Evolutionary conservation across 2,329 filamentous ascomycete genomes (phyloP).

Genomic region (Monosporascus sp.): DNA sequence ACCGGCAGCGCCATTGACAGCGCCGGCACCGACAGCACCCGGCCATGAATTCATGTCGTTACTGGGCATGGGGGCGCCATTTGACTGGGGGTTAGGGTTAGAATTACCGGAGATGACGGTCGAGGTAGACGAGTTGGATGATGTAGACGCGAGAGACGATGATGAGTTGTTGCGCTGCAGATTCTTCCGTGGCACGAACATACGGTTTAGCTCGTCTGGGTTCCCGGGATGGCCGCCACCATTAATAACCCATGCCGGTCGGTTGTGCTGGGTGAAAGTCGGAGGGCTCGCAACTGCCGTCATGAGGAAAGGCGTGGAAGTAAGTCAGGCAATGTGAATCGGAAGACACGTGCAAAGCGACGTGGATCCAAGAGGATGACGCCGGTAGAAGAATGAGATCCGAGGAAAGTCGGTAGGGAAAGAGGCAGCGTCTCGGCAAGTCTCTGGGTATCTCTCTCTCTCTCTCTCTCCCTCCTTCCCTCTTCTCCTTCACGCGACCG

Average conservation of each 20-base stretch:
- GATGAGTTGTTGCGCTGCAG: constrained; percentile 86
- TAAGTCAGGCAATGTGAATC: no score
- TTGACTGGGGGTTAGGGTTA: constrained; percentile 52
- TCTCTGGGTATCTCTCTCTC: not conserved
- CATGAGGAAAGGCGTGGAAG: constrained; percentile 43
- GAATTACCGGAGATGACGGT: constrained; percentile 45
- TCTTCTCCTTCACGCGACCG: not conserved
- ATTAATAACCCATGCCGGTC: constrained; percentile 62
- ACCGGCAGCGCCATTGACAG: not conserved
- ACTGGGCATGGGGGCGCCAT: constrained; percentile 49
- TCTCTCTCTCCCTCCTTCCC: not conserved
- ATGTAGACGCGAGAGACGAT: constrained; percentile 70
- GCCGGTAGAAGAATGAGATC: no score
- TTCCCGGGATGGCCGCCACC: constrained; percentile 58
- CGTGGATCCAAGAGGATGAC: no score
- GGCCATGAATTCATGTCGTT: constrained; percentile 49
- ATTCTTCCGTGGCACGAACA: constrained; percentile 85
- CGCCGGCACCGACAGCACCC: constrained; percentile 18
- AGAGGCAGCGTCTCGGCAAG: not conserved
- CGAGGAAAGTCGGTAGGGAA: not conserved
- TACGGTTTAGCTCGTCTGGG: constrained; percentile 77
- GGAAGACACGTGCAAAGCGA: no score
- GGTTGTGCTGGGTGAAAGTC: constrained; percentile 58
- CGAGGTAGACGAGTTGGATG: constrained; percentile 55
- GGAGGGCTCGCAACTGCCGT: constrained; percentile 63